A percentile compares a stretch with the other conserved stretches of the same genome.
Evolutionary conservation across 2,329 filamentous ascomycete genomes (phyloP).

Genomic region (Hypoxylon sp.): DNA sequence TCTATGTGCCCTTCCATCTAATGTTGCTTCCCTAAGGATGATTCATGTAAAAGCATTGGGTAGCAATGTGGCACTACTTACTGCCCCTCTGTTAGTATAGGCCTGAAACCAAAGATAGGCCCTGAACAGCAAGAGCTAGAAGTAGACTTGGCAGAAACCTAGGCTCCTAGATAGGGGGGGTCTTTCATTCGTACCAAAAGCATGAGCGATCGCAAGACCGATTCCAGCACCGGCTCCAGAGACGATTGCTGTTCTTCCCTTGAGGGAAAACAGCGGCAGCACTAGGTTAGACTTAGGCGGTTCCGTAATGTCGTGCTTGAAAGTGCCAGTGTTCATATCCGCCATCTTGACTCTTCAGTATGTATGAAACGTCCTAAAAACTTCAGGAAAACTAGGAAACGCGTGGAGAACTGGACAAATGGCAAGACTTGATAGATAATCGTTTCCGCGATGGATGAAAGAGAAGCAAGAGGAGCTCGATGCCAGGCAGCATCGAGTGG

Average conservation of each 20-base stretch:
- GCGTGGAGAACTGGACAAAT: not conserved
- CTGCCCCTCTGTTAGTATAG: conserved; percentile 27
- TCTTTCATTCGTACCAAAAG: conserved; percentile 55
- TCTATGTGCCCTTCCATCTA: not conserved
- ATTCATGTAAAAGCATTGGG: not conserved
- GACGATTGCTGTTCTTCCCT: conserved; percentile 78
- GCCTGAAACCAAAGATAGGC: not conserved
- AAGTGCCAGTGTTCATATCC: conserved; percentile 64
- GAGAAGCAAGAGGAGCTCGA: conserved; percentile 6
- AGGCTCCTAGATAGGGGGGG: not conserved
- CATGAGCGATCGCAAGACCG: conserved; percentile 75
- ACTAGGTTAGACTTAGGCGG: conserved; percentile 66
- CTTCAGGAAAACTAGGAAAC: conserved; percentile 3
- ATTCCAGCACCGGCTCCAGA: conserved; percentile 72
- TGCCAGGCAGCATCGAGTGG: conserved; percentile 4
- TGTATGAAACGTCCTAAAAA: conserved; percentile 1
- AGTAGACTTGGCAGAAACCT: not conserved
- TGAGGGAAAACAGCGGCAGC: conserved; percentile 77
- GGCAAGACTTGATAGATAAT: not conserved
- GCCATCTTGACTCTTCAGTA: conserved; percentile 54
- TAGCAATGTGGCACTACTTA: conserved; percentile 28
- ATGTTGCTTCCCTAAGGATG: not conserved
- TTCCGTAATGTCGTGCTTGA: conserved; percentile 70
- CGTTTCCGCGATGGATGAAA: not conserved
- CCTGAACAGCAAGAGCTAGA: not conserved